phyloP scores from a whole-genome alignment of 2,329 filamentous ascomycete genomes.

The Diplocarpon mali region DNA sequence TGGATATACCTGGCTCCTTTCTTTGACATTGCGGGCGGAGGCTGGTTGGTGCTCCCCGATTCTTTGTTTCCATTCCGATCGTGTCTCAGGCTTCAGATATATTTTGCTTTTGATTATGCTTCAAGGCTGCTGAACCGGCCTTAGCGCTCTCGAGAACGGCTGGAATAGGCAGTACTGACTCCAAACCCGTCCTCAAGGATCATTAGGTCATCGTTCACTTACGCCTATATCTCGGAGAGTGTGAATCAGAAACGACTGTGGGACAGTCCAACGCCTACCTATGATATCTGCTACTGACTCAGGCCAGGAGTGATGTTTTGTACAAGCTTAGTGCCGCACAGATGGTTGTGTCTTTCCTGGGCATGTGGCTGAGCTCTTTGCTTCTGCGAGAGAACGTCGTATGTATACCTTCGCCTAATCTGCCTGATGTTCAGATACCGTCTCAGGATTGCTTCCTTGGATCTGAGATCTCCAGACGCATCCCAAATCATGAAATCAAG shows the following conservation, averaged over 20 bases:
- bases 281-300: background rate
- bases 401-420: too few species aligned
- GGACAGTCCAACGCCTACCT: background rate
- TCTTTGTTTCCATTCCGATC: too few species aligned
- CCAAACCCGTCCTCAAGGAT: background rate
- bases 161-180: too few species aligned
- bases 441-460: too few species aligned
- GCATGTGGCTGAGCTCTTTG: slow-evolving; percentile 8
- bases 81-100: too few species aligned
- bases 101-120: too few species aligned
- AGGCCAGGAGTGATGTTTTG: slow-evolving; percentile 8
- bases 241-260: slow-evolving; percentile 8
- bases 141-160: too few species aligned
- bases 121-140: too few species aligned
- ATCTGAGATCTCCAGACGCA: too few species aligned
- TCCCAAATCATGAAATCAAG: too few species aligned
- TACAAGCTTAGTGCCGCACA: slow-evolving; percentile 9
- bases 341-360: slow-evolving; percentile 8
- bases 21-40: slow-evolving; percentile 11
- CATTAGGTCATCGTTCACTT: slow-evolving; percentile 8
- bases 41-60: background rate
- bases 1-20: slow-evolving; percentile 13
- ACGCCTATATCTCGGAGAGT: slow-evolving; percentile 10
- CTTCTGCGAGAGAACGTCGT: slow-evolving; percentile 11
- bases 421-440: background rate